Conservation (phyloP, 2,329 filamentous ascomycete genomes). For the Arachnopeziza araneosa region DNA sequence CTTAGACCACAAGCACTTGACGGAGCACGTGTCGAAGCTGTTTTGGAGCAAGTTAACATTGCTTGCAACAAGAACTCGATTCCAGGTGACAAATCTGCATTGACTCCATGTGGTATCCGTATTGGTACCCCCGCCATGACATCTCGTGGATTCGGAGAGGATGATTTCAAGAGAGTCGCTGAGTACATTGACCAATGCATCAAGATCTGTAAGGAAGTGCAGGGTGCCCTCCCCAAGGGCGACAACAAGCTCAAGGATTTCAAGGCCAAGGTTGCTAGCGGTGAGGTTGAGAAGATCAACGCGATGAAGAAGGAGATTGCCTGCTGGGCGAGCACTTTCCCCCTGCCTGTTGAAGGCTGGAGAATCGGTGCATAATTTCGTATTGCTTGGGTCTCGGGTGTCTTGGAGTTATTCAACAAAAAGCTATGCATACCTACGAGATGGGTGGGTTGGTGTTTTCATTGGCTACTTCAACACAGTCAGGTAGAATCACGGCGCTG, state of each 20-base stretch:
- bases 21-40: slow-evolving; percentile 89
- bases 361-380: slow-evolving; percentile 31
- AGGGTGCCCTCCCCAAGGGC: slow-evolving; percentile 75
- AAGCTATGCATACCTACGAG: not conserved
- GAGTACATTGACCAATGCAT: slow-evolving; percentile 70
- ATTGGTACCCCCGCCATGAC: slow-evolving; percentile 98
- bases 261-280: slow-evolving; percentile 81
- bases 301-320: slow-evolving; percentile 85
- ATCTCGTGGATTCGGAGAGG: slow-evolving; percentile 83
- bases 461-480: not conserved
- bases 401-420: not conserved
- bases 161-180: slow-evolving; percentile 88
- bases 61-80: slow-evolving; percentile 99
- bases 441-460: not conserved
- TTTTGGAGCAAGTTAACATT: slow-evolving; percentile 97
- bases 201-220: not conserved
- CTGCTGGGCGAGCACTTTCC: slow-evolving; percentile 82
- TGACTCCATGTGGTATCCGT: slow-evolving; percentile 90
- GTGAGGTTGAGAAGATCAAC: slow-evolving; percentile 75
- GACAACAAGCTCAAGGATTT: slow-evolving; percentile 99
- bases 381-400: not conserved
- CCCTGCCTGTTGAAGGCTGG: slow-evolving; percentile 79
- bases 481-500: not conserved
- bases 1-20: slow-evolving; percentile 83
- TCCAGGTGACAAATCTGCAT: slow-evolving; percentile 92